Base-by-base conservation (phyloP, 306 rosid species). In the Quercus engelmannii region DNA sequence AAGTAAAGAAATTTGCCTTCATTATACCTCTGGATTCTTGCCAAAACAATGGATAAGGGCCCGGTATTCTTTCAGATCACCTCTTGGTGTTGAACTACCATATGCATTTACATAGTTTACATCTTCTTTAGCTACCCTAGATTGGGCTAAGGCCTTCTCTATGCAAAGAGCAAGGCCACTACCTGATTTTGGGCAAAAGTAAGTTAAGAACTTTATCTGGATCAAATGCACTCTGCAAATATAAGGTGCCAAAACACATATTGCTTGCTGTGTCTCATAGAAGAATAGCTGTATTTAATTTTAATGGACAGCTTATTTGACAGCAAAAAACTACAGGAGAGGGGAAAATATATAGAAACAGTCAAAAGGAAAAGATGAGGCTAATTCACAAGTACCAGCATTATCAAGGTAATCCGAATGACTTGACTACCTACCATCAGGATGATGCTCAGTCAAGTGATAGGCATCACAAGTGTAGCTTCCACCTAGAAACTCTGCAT, bases 401-500 rank as follows among this genome's bases (percentile, higher is more conserved):
- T 26, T 62, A 25, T 62, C 69, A 62, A 26, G 1, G n/a, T 25
- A 74, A 31, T 56, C 67, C 64, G 26, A 28, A 75, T 28, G 76
- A 69, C 33, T 26, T 61, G 69, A 26, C 73, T 80, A 10, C 79
- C 21, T 90, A 94, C 99, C 99, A 81, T 94, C 99, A 65, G 99
- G 97, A 46, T 80, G 97, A 30, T 94, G 99, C 76, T 94, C 97
- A 19, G 91, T 94, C 86, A 94, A 77, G 83, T 94, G 97, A 86
- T 94, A 90, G 38, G 99, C 99, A 89, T 94, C 99, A 56, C 89
- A 81, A 31, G 93, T 84, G 88, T 92, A 89, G 82, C 97, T 92
- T 88, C 99, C 99, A 77, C 99, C 99, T 73, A 85, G 92, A 82
- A 92, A 94, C 83, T 94, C 99, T 11, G 99, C 99, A 85, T 90